phyloP scores from a whole-genome alignment of 306 rosid species.

The Spatholobus suberectus region DNA sequence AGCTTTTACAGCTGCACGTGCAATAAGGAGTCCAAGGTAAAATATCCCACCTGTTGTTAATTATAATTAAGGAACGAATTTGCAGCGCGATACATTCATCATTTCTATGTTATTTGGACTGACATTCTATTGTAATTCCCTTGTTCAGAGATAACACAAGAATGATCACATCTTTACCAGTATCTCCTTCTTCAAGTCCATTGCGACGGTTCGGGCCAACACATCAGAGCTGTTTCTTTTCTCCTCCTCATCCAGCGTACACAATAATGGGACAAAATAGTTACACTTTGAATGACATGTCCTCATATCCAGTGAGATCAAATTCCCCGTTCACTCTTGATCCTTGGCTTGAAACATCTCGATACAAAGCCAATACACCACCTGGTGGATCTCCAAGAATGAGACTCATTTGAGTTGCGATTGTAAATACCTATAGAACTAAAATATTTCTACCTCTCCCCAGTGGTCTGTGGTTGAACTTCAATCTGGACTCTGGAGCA shows the following conservation, averaged over 20 bases:
- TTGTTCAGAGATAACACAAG: conserved; percentile 70
- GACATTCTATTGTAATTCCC: conserved; percentile 29
- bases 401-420: conserved; percentile 63
- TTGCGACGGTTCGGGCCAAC: conserved; percentile 66
- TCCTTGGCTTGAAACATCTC: conserved; percentile 64
- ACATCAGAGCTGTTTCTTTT: conserved; percentile 62
- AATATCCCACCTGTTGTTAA: conserved; percentile 34
- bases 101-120: conserved; percentile 5
- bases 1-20: conserved; percentile 46
- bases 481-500: conserved; percentile 42
- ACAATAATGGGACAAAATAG: conserved; percentile 59
- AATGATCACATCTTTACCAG: conserved; percentile 84
- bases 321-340: conserved; percentile 61
- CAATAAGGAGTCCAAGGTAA: conserved; percentile 54
- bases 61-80: conserved; percentile 3
- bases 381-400: conserved; percentile 90
- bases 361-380: conserved; percentile 66
- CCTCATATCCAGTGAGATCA: conserved; percentile 60
- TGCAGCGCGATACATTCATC: conserved; percentile 5
- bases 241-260: conserved; percentile 85
- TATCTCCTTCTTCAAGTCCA: conserved; percentile 96
- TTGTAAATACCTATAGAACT: conserved; percentile 58
- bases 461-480: conserved; percentile 40
- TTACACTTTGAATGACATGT: conserved; percentile 56
- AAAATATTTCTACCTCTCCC: conserved; percentile 37